These are phyloP conservation scores for Pyrus bretschneideri DNA, from an alignment of 306 rosid species.

Conservation along the genomic window DNA sequence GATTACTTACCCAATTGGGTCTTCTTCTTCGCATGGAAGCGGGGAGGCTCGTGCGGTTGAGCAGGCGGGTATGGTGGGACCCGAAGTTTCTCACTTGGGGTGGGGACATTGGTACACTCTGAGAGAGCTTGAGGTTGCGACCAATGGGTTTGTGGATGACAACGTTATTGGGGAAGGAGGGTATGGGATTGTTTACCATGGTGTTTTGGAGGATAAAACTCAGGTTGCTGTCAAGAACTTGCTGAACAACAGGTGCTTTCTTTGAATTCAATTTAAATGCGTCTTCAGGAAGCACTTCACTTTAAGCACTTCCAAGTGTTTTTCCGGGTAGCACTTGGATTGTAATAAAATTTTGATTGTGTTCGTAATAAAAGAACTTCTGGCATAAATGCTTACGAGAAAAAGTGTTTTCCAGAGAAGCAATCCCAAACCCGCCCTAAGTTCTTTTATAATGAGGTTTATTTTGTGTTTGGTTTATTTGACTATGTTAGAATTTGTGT, in stretches of 20 bases:
- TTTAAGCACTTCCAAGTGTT: neutral
- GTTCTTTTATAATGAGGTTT: neutral
- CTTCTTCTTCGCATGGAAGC: conserved; percentile 43
- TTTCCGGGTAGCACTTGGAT: neutral
- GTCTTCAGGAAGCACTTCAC: neutral
- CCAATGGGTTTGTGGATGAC: conserved; percentile 55
- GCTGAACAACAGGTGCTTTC: conserved; percentile 63
- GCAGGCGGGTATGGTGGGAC: conserved; percentile 51
- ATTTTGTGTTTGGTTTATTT: neutral
- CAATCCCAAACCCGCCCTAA: neutral
- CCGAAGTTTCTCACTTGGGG: conserved; percentile 92
- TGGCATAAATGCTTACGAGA: neutral
- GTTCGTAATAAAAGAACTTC: neutral
- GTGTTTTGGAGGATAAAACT: conserved; percentile 53
- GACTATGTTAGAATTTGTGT: neutral
- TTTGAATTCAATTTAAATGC: neutral
- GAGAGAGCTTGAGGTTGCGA: conserved; percentile 79
- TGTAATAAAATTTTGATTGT: neutral
- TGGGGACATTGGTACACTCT: conserved; percentile 95
- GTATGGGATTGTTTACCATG: conserved; percentile 82
- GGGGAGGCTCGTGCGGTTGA: conserved; percentile 46
- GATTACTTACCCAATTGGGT: conserved; percentile 58
- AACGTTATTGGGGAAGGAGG: conserved; percentile 90
- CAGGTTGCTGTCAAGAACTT: conserved; percentile 74
- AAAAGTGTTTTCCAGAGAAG: neutral